Base-by-base conservation (phyloP, 2,329 filamentous ascomycete species). In the Ilyonectria sp. region DNA sequence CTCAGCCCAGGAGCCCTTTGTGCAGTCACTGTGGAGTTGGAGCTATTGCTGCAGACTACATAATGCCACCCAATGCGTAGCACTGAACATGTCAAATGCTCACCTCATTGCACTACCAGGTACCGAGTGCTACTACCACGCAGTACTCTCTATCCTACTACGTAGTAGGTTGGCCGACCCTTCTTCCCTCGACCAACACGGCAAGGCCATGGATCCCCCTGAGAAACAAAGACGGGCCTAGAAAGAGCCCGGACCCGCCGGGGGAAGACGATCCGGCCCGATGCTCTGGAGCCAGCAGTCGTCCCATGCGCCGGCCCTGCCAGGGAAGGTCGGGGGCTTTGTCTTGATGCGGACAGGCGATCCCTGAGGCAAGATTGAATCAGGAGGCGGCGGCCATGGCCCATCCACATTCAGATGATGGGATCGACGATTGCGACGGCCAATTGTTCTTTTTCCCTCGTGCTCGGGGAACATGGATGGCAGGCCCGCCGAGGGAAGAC, bases 241-340 rank as follows among this genome's bases (percentile, higher is more conserved):
- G n/a, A 26, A 26, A 35, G 26, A 63, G 63, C 46, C 68, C 65
- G 71, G 71, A 64, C 55, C 66, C 64, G 69, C 70, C 71, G 67
- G 73, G 69, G 73, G 73, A 75, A 75, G 71, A 59, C 71, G 73
- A 75, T 74, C 73, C 73, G 73, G 73, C 65, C 73, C 73, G 73
- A 74, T 74, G 71, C 57, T 72, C 69, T 63, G 60, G 70, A 73
- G 70, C 73, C 73, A 70, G 68, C 64, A 56, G 63, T 69, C 66
- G 70, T 75, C 70, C 71, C 62, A 66, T 67, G 71, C 71, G 62
- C 71, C 46, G 72, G 57, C 69, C 64, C 65, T 63, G 65, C 35
- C 65, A 60, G 60, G 46, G 37, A 57, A 53, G 60, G 63, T 53
- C 49, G 72, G 71, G 69, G 72, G 53, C 58, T 65, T 65, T 63